Base-by-base conservation (phyloP, 495 filamentous ascomycete species). In the Halenospora varia region DNA sequence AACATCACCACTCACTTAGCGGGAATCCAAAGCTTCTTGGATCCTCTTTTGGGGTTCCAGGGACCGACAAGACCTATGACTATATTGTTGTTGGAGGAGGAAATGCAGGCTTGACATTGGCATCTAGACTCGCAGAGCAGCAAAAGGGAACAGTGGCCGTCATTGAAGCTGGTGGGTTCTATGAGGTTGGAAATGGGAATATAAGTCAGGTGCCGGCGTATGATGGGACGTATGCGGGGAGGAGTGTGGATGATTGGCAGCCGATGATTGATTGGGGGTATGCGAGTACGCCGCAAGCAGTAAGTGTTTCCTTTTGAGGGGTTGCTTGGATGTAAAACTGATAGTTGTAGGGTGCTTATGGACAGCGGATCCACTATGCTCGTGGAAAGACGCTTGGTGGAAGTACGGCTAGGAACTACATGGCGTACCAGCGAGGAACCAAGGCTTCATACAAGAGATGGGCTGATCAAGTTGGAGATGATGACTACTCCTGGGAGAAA, bases 21-120 rank as follows among this genome's bases (percentile, higher is more conserved):
- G n/a, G n/a, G n/a, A n/a, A n/a, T n/a, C n/a, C n/a, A n/a, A n/a
- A 47, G 6, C 44, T 20, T 13, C 19, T 19, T 10, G 44, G 44
- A 6, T 13, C 44, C 44, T 47, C 44, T 9, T 47, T 47, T 47
- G 44, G 44, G 19, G 44, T 47, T 47, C 44, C 44, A 10, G 10
- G 44, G 18, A n/a, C n/a, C n/a, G 18, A 47, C 19, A 19, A 10
- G 8, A 10, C 44, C 8, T 47, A 13, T 19, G 89, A 95, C 73
- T 93, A 89, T 66, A 75, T 95, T 50, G 84, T 94, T 62, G 80
- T 92, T 11, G 89, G 88, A 56, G 90, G 88, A 51, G 90, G 90
- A 63, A 93, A 90, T 24, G 89, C 90, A 4, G 90, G 90, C 48
- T 88, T 90, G 66, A 88, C 90, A 40, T 82, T 96, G 61, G 90